Percentiles rank a stretch among this genome's conserved stretches.
Conservation (phyloP, 2,329 filamentous ascomycete species). For the Microascus cirrosus region DNA sequence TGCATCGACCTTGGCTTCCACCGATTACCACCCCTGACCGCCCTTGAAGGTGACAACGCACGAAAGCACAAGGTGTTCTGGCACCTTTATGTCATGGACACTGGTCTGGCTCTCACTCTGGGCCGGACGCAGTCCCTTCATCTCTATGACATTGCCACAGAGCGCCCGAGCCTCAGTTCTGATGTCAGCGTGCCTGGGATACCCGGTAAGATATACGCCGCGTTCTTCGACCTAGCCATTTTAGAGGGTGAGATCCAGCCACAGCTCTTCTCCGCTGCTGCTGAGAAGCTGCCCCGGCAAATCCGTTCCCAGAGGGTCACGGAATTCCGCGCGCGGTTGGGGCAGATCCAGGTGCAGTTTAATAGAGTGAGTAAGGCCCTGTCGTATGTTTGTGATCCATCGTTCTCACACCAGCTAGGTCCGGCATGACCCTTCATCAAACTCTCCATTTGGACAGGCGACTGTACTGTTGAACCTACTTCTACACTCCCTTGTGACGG, state of each 20-base stretch:
- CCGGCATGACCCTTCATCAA: neutral
- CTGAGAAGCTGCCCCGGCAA: neutral
- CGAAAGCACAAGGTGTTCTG: neutral
- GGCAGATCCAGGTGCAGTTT: neutral
- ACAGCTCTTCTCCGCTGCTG: neutral
- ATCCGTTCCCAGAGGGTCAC: neutral
- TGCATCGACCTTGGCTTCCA: neutral
- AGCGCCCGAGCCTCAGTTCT: neutral
- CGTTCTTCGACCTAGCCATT: neutral
- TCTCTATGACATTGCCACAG: neutral
- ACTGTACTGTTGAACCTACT: neutral
- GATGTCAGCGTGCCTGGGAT: neutral
- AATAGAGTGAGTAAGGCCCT: neutral
- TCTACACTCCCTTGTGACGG: neutral
- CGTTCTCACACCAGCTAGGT: neutral
- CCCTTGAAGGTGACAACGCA: neutral
- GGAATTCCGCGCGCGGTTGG: neutral
- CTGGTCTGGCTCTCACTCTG: neutral
- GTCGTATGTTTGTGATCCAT: neutral
- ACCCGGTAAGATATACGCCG: neutral
- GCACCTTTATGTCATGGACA: neutral
- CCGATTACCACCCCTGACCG: neutral
- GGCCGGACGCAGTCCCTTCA: neutral
- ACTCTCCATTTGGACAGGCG: neutral
- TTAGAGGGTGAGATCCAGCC: neutral